Percentiles rank a stretch among this genome's conserved stretches.
These are phyloP conservation scores for Nigrospora oryzae DNA, from an alignment of 2,329 filamentous ascomycete species.

Conservation along the genomic window DNA sequence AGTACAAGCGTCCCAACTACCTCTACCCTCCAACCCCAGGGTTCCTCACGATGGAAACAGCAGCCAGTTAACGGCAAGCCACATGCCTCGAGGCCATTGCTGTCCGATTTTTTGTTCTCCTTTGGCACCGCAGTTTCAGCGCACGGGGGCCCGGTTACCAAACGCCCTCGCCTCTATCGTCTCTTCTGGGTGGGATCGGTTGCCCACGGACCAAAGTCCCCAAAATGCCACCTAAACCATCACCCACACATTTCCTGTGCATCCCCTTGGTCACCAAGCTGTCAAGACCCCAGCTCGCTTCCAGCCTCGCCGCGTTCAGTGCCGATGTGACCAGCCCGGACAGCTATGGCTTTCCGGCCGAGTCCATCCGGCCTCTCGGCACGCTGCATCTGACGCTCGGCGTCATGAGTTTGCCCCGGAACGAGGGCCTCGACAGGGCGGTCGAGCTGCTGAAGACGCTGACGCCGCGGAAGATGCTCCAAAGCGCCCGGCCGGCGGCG, in stretches of 20 bases:
- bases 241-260: slow-evolving; percentile 67
- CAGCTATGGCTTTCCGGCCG: slow-evolving; percentile 46
- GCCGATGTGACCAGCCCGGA: slow-evolving; percentile 41
- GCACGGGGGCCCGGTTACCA: too few relatives aligned
- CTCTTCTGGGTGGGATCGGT: too few relatives aligned
- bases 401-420: slow-evolving; percentile 64
- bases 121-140: too few relatives aligned
- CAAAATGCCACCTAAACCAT: slow-evolving; percentile 25
- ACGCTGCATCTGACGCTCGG: slow-evolving; percentile 83
- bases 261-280: slow-evolving; percentile 58
- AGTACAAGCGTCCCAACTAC: too few relatives aligned
- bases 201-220: neutral
- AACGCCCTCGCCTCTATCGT: too few relatives aligned
- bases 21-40: too few relatives aligned
- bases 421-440: slow-evolving; percentile 34
- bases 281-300: slow-evolving; percentile 58
- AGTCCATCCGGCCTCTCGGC: slow-evolving; percentile 66
- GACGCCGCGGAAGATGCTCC: slow-evolving; percentile 29
- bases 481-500: slow-evolving; percentile 5
- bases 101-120: too few relatives aligned
- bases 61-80: too few relatives aligned
- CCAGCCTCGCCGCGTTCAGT: slow-evolving; percentile 52
- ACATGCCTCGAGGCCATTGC: too few relatives aligned
- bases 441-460: slow-evolving; percentile 28
- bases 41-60: too few relatives aligned